These are phyloP conservation scores for Backusella liffmaniae DNA, from an alignment of 192 early-diverging fungal genomes.

Conservation along the genomic window DNA sequence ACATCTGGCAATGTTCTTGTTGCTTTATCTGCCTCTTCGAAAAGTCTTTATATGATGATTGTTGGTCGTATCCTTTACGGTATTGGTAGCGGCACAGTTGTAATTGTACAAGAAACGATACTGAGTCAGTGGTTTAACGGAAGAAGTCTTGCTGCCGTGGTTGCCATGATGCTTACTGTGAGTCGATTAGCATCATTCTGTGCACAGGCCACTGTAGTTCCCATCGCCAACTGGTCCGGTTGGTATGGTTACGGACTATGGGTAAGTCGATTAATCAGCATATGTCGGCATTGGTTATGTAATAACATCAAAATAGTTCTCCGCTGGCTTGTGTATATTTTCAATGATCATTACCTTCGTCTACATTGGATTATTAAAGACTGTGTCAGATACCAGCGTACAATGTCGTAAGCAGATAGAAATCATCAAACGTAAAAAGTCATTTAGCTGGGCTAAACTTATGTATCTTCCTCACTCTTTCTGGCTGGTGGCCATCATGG, in stretches of 20 bases:
- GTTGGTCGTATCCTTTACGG: constrained; percentile 56
- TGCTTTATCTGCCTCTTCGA: constrained; percentile 46
- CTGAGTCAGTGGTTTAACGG: constrained; percentile 75
- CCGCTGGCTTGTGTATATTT: constrained; percentile 60
- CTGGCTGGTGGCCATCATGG: constrained; percentile 59
- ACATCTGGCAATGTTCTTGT: constrained; percentile 52
- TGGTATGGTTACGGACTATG: constrained; percentile 46
- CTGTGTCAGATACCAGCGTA: constrained; percentile 23
- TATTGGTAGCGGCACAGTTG: constrained; percentile 69
- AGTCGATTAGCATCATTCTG: constrained; percentile 71
- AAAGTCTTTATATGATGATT: constrained; percentile 52
- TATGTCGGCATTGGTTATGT: not conserved
- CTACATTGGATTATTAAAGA: constrained; percentile 58
- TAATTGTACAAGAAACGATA: constrained; percentile 78
- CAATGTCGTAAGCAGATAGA: constrained; percentile 20
- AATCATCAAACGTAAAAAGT: constrained; percentile 52
- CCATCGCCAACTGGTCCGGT: constrained; percentile 47
- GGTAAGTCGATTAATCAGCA: constrained; percentile 9
- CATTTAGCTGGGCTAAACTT: constrained; percentile 54
- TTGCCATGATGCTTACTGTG: constrained; percentile 68
- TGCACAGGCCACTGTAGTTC: constrained; percentile 65
- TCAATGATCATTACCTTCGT: constrained; percentile 70
- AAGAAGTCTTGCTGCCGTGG: constrained; percentile 61
- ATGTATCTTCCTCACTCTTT: constrained; percentile 57
- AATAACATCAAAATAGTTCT: constrained; percentile 50